Evolutionary conservation across 805 yeast genomes (phyloP), one percentile per base, ranked within the genome.

Genomic region (Metschnikowia hibisci): DNA sequence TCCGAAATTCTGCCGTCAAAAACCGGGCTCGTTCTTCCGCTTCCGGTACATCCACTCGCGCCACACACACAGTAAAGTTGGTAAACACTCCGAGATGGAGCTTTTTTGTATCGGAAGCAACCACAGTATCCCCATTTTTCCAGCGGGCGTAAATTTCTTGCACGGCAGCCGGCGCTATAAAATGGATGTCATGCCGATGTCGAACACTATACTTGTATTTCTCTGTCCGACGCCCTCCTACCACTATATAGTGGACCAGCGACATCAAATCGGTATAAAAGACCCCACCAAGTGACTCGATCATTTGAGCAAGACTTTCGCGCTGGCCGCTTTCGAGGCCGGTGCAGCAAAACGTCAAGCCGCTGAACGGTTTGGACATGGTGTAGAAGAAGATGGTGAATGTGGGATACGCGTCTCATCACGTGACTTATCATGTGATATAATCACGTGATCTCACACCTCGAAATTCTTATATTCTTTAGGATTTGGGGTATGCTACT

Each of bases 231-330:
- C 76, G 63, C 32, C 69, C 71, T 1, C 87, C 88, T 25, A 82
- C 81, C 4, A 84, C 68, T 20, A 84, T 60, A 32, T 76, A 76
- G 41, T 75, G 71, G 2, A 78, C 82, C 56, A 80, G 81, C 37
- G 80, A 75, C 67, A 82, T 78, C 50, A 84, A 61, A 53, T 82
- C 82, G 32, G 71, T 70, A 45, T 73, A 69, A 50, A 72, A 77
- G 8, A 53, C 55, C 1, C 89, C 90, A 6, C 90, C 91, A 58
- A 84, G 67, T 7, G 71, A 64, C 22, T 63, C 57, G 44, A 83
- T 71, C 54, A 73, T 73, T 8, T 62, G 57, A 2, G 73, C 67
- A 22, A 81, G 54, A 12, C 66, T 71, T 18, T 69, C 66, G 48
- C 78, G 68, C 27, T 62, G 56, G 3, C 62, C 57, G 8, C 69